Percentiles rank a stretch among this genome's conserved stretches.
These are phyloP conservation scores for Colletotrichum scovillei DNA, from an alignment of 2,329 filamentous ascomycete genomes.

Conservation along the genomic window DNA sequence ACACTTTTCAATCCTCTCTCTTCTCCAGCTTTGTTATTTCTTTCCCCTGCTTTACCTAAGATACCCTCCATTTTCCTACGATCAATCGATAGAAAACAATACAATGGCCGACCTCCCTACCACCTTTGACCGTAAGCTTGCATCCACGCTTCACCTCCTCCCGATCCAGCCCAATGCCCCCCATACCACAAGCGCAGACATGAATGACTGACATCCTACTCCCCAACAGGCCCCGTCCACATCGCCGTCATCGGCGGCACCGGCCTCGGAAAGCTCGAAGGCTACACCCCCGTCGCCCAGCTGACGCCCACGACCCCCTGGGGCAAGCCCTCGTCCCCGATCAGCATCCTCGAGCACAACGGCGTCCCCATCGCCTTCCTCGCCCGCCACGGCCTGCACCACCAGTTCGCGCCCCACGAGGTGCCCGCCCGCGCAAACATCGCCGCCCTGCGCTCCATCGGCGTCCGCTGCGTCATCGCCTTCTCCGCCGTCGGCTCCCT, in stretches of 20 bases:
- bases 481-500: slow-evolving; percentile 96
- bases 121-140: slow-evolving; percentile 66
- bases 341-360: slow-evolving; percentile 89
- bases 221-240: slow-evolving; percentile 71
- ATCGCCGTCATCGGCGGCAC: slow-evolving; percentile 96
- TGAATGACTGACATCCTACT: slow-evolving; percentile 16
- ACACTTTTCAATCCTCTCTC: background rate
- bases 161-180: no score
- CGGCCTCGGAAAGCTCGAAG: slow-evolving; percentile 86
- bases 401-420: slow-evolving; percentile 92
- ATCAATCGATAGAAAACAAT: background rate
- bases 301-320: slow-evolving; percentile 86
- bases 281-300: slow-evolving; percentile 85
- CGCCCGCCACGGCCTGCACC: slow-evolving; percentile 88
- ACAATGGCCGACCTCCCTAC: slow-evolving; percentile 66
- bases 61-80: background rate
- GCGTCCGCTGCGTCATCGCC: slow-evolving; percentile 90
- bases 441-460: slow-evolving; percentile 91
- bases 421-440: slow-evolving; percentile 97
- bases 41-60: background rate
- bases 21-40: background rate
- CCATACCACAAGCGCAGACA: no score
- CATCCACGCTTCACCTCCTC: no score
- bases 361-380: slow-evolving; percentile 90
- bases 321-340: slow-evolving; percentile 80